Percentiles rank a stretch among this genome's conserved stretches.
Evolutionary conservation across 2,329 filamentous ascomycete genomes (phyloP).

Genomic region (Epichloe baconii): DNA sequence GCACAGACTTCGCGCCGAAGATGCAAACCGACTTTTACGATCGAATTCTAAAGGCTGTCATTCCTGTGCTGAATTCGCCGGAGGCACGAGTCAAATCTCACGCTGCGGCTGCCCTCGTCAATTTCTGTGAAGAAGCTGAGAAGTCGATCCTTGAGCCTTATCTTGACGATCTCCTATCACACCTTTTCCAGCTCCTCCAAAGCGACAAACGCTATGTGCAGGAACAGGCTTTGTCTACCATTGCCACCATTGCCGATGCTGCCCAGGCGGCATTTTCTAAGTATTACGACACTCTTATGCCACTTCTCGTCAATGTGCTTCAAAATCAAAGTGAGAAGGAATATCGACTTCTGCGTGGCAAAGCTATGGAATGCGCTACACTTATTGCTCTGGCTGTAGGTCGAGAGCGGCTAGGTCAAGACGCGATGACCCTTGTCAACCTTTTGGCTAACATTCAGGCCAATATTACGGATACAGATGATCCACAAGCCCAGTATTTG

Average conservation of each 20-base stretch:
- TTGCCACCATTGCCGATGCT: slow-evolving; percentile 97
- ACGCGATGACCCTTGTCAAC: slow-evolving; percentile 78
- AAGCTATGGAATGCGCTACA: slow-evolving; percentile 98
- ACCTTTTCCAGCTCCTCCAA: slow-evolving; percentile 76
- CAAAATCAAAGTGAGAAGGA: slow-evolving; percentile 88
- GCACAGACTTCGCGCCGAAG: slow-evolving; percentile 92
- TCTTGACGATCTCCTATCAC: slow-evolving; percentile 72
- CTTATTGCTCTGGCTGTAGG: slow-evolving; percentile 91
- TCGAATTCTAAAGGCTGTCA: slow-evolving; percentile 75
- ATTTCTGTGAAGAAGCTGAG: slow-evolving; percentile 97
- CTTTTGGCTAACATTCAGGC: slow-evolving; percentile 80
- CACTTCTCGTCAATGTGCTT: slow-evolving; percentile 78
- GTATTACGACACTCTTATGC: slow-evolving; percentile 95
- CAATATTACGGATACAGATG: slow-evolving; percentile 77
- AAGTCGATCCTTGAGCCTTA: slow-evolving; percentile 86
- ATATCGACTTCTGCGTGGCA: slow-evolving; percentile 77
- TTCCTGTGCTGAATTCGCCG: slow-evolving; percentile 78
- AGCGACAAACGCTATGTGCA: slow-evolving; percentile 94
- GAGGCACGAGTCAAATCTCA: slow-evolving; percentile 94
- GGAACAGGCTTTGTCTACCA: slow-evolving; percentile 93
- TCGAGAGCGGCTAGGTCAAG: slow-evolving; percentile 77
- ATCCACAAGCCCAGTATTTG: slow-evolving; percentile 91
- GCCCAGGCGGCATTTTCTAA: slow-evolving; percentile 88
- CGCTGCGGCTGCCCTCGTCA: slow-evolving; percentile 92
- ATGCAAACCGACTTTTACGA: slow-evolving; percentile 97